These are phyloP conservation scores for Colletotrichum viniferum DNA, from an alignment of 2,329 filamentous ascomycete species.

Conservation along the genomic window DNA sequence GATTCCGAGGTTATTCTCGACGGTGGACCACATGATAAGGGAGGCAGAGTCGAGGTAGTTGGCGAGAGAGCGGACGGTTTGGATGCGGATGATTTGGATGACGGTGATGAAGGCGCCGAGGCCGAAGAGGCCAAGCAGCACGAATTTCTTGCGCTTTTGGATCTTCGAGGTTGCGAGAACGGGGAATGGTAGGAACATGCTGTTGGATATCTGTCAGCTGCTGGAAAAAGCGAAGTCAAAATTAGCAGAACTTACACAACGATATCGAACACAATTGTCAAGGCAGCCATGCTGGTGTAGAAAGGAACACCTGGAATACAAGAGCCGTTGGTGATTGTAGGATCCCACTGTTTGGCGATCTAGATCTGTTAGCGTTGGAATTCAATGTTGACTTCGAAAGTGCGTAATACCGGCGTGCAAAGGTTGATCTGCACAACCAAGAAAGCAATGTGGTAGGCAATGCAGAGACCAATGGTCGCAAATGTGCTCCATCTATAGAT, in stretches of 20 bases:
- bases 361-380: not conserved
- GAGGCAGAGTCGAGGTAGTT: slow-evolving; percentile 49
- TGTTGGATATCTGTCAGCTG: slow-evolving; percentile 15
- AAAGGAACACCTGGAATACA: slow-evolving; percentile 45
- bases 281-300: slow-evolving; percentile 44
- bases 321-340: slow-evolving; percentile 33
- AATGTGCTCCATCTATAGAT: slow-evolving; percentile 37
- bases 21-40: slow-evolving; percentile 49
- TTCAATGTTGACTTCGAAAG: too few species aligned
- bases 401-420: slow-evolving; percentile 34
- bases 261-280: slow-evolving; percentile 47
- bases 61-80: slow-evolving; percentile 46
- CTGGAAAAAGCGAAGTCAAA: fast-evolving
- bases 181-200: slow-evolving; percentile 47
- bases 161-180: slow-evolving; percentile 41
- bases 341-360: slow-evolving; percentile 46
- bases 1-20: slow-evolving; percentile 51
- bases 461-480: slow-evolving; percentile 36
- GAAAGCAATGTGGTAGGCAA: slow-evolving; percentile 43
- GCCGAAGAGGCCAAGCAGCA: slow-evolving; percentile 47
- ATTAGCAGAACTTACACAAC: slow-evolving; percentile 36
- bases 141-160: slow-evolving; percentile 43
- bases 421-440: slow-evolving; percentile 38
- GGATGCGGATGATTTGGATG: slow-evolving; percentile 56
- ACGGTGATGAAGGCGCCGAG: slow-evolving; percentile 55